Evolutionary conservation across 1,139 yeast species (phyloP), one percentile per base, ranked within the genome.

Genomic region (Pichia sp.): DNA sequence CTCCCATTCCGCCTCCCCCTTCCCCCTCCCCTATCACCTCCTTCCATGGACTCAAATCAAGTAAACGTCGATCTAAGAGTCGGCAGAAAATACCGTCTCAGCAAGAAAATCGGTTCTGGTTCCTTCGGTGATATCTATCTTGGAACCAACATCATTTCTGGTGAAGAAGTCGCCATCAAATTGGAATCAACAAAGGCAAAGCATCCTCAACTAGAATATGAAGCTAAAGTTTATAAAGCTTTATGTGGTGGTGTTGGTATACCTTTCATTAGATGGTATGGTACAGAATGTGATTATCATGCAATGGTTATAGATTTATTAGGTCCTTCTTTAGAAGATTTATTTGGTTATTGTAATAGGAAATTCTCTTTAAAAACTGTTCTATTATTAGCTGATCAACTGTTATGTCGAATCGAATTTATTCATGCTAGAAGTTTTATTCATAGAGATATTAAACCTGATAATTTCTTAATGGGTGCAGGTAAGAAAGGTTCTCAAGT

Each of bases 101-200:
- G 96, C 37, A 83, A 96, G 52, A 91, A 91, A 67, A 91, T 91
- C 55, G 98, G 98, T 14, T 81, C 94, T 38, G 98, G 98, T 18
- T 89, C 97, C 8, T 91, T 91, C 62, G 98, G 98, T 47, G 98
- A 91, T 60, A 91, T 91, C 54, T 91, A 91, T 63, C 72, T 88
- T 47, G 75, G 76, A 15, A 86, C 95, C 33, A 91, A 91, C 64
- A 79, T 91, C 63, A 84, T 91, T 38, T 84, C 95, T 34, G 96
- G 97, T 33, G 97, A 91, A 63, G 96, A 91, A 62, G 96, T 91
- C 39, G 98, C 97, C 54, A 89, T 91, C 67, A 91, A 91, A 63
- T 71, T 91, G 50, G 98, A 91, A 61, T 81, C 85, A 52, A 78
- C 84, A 46, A 73, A 84, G 48, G 96, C 97, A 2, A 84, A 88